Evolutionary conservation across 2,329 filamentous ascomycete species (phyloP).

Genomic region (Scleromitrula shiraiana): DNA sequence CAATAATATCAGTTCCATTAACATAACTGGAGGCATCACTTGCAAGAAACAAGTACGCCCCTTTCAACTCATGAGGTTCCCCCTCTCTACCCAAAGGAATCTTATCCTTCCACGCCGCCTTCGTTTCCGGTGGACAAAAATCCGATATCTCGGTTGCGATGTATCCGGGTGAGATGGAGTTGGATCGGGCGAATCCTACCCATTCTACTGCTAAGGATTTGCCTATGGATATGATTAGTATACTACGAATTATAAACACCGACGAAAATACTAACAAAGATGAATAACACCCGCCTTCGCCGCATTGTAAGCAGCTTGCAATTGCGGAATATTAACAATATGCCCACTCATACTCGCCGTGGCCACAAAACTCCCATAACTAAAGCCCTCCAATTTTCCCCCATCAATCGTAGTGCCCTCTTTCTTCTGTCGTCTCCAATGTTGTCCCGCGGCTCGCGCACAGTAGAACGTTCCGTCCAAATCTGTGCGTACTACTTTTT

Average conservation of each 20-base stretch:
- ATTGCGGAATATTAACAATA: conserved; percentile 69
- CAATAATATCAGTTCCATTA: conserved; percentile 64
- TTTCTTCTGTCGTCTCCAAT: conserved; percentile 63
- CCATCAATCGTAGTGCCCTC: conserved; percentile 57
- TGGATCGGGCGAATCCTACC: conserved; percentile 65
- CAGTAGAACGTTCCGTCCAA: conserved; percentile 73
- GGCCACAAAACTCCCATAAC: conserved; percentile 63
- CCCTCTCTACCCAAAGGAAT: conserved; percentile 75
- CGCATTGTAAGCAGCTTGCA: conserved; percentile 67
- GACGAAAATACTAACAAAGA: conserved; percentile 37
- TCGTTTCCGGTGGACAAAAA: conserved; percentile 57
- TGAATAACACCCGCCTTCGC: conserved; percentile 59
- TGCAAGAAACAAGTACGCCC: conserved; percentile 72
- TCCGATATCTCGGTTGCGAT: conserved; percentile 65
- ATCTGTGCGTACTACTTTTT: conserved; percentile 61
- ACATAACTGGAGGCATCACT: conserved; percentile 79
- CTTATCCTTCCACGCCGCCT: conserved; percentile 68
- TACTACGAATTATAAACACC: background rate
- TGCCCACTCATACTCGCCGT: conserved; percentile 74
- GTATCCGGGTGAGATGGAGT: conserved; percentile 67
- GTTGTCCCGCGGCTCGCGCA: conserved; percentile 58
- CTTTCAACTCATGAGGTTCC: conserved; percentile 67
- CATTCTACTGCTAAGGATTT: conserved; percentile 69
- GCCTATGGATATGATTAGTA: conserved; percentile 35
- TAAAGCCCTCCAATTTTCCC: conserved; percentile 51